Percentiles rank a stretch among this genome's conserved stretches.
These are phyloP conservation scores for Ascochyta lentis DNA, from an alignment of 2,329 filamentous ascomycete genomes.

Conservation along the genomic window DNA sequence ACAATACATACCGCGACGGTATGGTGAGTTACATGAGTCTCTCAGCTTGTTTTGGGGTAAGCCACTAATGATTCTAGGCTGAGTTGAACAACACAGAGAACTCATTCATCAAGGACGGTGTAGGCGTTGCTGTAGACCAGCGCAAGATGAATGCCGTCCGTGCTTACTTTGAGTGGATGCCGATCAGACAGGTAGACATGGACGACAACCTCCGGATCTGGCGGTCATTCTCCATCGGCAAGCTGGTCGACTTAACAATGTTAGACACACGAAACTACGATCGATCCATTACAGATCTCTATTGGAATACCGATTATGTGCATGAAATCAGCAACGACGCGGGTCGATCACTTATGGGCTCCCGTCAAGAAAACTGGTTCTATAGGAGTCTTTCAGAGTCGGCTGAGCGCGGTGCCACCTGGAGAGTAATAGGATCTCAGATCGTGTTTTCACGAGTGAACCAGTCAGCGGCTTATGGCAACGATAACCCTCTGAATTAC, in stretches of 20 bases:
- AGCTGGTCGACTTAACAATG: slow-evolving; percentile 52
- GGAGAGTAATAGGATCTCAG: slow-evolving; percentile 75
- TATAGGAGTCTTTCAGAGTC: slow-evolving; percentile 61
- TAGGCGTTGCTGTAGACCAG: slow-evolving; percentile 50
- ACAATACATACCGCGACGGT: slow-evolving; percentile 54
- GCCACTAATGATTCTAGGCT: slow-evolving; percentile 33
- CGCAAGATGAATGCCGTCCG: slow-evolving; percentile 56
- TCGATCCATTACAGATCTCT: slow-evolving; percentile 52
- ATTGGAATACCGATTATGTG: slow-evolving; percentile 68
- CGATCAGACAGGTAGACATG: slow-evolving; percentile 53
- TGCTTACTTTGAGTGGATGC: slow-evolving; percentile 56
- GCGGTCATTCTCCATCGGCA: slow-evolving; percentile 52
- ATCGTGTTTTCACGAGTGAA: slow-evolving; percentile 69
- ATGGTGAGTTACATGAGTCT: slow-evolving; percentile 15
- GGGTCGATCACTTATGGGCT: slow-evolving; percentile 73
- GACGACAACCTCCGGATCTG: slow-evolving; percentile 54
- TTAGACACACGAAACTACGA: slow-evolving; percentile 54
- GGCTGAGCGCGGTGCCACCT: slow-evolving; percentile 69
- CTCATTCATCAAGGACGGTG: slow-evolving; percentile 49
- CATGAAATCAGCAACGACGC: slow-evolving; percentile 70
- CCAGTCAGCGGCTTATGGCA: slow-evolving; percentile 53
- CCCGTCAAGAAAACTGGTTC: slow-evolving; percentile 74
- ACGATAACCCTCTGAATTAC: slow-evolving; percentile 58
- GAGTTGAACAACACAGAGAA: slow-evolving; percentile 54
- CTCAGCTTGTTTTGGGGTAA: slow-evolving; percentile 32